Conservation (phyloP, 805 yeast species). For the Ogataea henricii region DNA sequence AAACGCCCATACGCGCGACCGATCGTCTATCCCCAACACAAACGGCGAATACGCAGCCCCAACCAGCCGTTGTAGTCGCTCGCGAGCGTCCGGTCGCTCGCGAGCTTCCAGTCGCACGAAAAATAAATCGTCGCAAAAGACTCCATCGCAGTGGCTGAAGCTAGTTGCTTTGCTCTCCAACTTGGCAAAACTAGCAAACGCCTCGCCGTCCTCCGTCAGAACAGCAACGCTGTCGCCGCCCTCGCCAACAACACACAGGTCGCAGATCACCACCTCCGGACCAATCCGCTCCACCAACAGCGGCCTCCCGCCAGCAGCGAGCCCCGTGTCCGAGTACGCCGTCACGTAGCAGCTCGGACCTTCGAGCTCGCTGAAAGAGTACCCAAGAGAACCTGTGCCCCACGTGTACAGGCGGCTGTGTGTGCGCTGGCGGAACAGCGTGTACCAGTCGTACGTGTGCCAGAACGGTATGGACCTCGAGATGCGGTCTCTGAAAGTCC, state of each 20-base stretch:
- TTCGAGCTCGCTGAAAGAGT: conserved; percentile 23
- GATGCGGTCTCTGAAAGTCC: conserved; percentile 10
- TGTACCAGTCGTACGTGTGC: conserved; percentile 10
- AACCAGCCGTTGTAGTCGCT: conserved; percentile 2
- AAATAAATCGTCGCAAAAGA: conserved; percentile 13
- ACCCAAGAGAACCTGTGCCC: conserved; percentile 18
- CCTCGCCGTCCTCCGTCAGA: conserved; percentile 15
- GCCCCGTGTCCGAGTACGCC: conserved; percentile 12
- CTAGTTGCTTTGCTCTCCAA: conserved; percentile 6
- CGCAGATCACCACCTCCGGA: conserved; percentile 9
- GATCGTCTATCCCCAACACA: conserved; percentile 9
- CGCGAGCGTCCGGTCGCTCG: background rate
- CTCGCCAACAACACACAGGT: conserved; percentile 11
- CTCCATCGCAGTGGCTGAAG: background rate
- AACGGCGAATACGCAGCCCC: conserved; percentile 15
- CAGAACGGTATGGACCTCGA: background rate
- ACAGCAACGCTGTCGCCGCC: conserved; percentile 18
- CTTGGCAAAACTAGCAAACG: conserved; percentile 7
- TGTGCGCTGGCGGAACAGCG: conserved; percentile 5
- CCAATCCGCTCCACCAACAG: conserved; percentile 9
- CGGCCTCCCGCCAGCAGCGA: conserved; percentile 16
- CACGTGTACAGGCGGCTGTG: conserved; percentile 11
- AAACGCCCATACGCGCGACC: conserved; percentile 7
- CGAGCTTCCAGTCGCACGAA: conserved; percentile 2
- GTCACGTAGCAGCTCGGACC: conserved; percentile 7